A percentile compares a stretch with the other conserved stretches of the same genome.
Conservation (phyloP, 345 rosid genomes). For the Raphanus sativus region DNA sequence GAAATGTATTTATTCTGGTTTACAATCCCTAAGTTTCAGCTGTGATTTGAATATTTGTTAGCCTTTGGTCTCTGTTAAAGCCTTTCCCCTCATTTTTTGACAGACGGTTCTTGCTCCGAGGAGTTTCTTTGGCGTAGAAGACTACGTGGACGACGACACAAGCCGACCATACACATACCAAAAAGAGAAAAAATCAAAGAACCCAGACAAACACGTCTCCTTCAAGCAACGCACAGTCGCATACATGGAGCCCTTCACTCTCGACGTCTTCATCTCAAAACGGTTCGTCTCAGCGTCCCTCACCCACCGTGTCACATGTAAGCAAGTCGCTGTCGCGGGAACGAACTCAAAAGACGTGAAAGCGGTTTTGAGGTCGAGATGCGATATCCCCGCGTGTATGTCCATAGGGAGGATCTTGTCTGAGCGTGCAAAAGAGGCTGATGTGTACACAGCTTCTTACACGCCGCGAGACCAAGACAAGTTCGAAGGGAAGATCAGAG, state of each 20-base stretch:
- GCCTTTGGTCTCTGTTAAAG: neutral
- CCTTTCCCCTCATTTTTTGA: neutral
- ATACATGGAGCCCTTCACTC: constrained; percentile 89
- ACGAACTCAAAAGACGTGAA: constrained; percentile 95
- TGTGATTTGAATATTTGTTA: neutral
- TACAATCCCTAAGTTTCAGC: too few species aligned
- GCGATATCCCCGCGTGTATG: constrained; percentile 87
- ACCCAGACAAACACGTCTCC: constrained; percentile 73
- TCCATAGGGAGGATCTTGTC: constrained; percentile 73
- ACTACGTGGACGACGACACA: constrained; percentile 82
- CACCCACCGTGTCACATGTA: constrained; percentile 86
- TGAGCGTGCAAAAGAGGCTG: constrained; percentile 87
- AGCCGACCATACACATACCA: constrained; percentile 89
- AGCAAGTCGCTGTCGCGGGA: constrained; percentile 95
- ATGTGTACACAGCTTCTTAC: constrained; percentile 78
- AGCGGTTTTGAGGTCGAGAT: constrained; percentile 75
- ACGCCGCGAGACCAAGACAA: constrained; percentile 90
- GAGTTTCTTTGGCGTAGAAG: constrained; percentile 97
- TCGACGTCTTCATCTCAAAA: constrained; percentile 84
- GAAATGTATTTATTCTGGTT: too few species aligned
- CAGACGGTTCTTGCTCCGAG: constrained; percentile 67
- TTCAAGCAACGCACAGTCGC: constrained; percentile 83
- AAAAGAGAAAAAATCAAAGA: constrained; percentile 79
- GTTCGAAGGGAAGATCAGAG: constrained; percentile 95
- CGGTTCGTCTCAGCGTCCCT: constrained; percentile 89